phyloP scores from a whole-genome alignment of 306 rosid genomes.

The Rosa chinensis region DNA sequence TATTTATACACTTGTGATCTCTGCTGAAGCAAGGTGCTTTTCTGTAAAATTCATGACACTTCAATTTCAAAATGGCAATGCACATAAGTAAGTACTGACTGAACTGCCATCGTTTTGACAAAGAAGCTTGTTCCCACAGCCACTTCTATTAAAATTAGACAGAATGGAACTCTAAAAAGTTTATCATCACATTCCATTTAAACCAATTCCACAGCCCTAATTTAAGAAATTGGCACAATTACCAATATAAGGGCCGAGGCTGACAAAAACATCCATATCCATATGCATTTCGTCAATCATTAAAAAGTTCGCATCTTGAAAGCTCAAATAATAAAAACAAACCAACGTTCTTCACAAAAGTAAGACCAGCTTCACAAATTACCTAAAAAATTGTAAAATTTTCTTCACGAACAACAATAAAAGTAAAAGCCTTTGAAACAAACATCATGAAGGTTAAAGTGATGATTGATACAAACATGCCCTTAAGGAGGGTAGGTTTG shows the following conservation, averaged over 20 bases:
- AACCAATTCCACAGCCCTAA: not conserved
- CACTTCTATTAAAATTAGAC: too few species aligned
- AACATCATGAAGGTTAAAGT: not conserved
- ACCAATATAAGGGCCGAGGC: not conserved
- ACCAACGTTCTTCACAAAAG: not conserved
- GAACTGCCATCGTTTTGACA: not conserved
- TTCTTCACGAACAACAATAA: not conserved
- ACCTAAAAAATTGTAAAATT: not conserved
- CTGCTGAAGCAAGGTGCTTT: not conserved
- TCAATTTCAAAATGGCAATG: not conserved
- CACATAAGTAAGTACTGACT: not conserved
- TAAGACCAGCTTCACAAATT: not conserved
- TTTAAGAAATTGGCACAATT: not conserved
- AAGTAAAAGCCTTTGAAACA: not conserved
- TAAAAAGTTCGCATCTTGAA: not conserved
- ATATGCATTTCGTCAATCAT: not conserved
- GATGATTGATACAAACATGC: too few species aligned
- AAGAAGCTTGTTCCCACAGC: too few species aligned
- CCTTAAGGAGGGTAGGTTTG: too few species aligned
- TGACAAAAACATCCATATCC: not conserved
- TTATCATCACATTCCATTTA: not conserved
- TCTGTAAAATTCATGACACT: not conserved
- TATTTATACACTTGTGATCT: not conserved
- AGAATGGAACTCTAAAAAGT: not conserved
- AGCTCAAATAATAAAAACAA: not conserved